Evolutionary conservation across 805 yeast species (phyloP).

Genomic region (Osmozyma mogii): DNA sequence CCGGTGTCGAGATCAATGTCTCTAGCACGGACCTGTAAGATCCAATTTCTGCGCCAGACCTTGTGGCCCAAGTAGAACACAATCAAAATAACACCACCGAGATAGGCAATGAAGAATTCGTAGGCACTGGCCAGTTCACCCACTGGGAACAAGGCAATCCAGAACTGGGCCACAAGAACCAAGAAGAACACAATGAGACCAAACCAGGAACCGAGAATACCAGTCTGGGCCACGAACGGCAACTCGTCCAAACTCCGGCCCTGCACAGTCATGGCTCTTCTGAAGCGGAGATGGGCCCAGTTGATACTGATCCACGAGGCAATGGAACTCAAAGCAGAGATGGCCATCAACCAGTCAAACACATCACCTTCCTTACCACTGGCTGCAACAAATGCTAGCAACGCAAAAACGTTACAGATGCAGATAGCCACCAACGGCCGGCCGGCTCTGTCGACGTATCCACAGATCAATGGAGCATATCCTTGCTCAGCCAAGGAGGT

Average conservation of each 20-base stretch:
- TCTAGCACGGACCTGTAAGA: constrained; percentile 32
- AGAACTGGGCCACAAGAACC: constrained; percentile 35
- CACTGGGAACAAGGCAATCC: constrained; percentile 34
- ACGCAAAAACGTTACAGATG: constrained; percentile 46
- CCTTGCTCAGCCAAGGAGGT: constrained; percentile 62
- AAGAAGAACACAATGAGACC: constrained; percentile 25
- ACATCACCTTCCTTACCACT: constrained; percentile 48
- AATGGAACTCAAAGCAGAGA: constrained; percentile 70
- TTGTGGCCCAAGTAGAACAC: constrained; percentile 38
- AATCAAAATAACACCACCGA: constrained; percentile 41
- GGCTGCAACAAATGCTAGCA: constrained; percentile 58
- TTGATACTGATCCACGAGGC: constrained; percentile 76
- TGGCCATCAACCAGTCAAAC: constrained; percentile 70
- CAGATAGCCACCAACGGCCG: constrained; percentile 67
- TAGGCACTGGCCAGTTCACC: constrained; percentile 27
- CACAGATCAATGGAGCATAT: constrained; percentile 51
- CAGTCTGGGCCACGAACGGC: constrained; percentile 30
- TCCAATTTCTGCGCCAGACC: constrained; percentile 40
- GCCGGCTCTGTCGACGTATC: constrained; percentile 69
- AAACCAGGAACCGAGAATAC: constrained; percentile 27
- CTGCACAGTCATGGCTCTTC: constrained; percentile 50
- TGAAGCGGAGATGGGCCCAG: constrained; percentile 56
- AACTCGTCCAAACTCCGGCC: constrained; percentile 31
- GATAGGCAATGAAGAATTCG: constrained; percentile 36
- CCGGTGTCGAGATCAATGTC: constrained; percentile 60